These are phyloP conservation scores for Boletus rufocinnamomeus DNA, from an alignment of 768 basidiomycete species.

Conservation along the genomic window DNA sequence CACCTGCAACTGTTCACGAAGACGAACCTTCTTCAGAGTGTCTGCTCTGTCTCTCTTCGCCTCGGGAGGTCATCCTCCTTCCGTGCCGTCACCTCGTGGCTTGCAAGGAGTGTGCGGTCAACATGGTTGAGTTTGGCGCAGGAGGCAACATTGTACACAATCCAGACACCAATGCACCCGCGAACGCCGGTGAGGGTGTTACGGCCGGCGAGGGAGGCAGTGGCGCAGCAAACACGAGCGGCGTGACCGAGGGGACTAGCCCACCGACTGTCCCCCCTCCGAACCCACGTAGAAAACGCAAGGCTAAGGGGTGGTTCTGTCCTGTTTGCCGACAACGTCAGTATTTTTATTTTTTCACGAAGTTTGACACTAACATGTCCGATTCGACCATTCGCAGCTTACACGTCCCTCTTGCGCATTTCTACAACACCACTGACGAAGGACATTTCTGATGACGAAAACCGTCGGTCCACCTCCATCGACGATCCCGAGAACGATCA, in stretches of 20 bases:
- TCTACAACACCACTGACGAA: constrained; percentile 64
- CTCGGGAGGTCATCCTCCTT: constrained; percentile 88
- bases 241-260: constrained; percentile 29
- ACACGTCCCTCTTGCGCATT: constrained; percentile 84
- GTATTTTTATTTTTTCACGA: constrained; percentile 32
- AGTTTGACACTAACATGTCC: not conserved
- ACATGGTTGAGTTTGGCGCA: constrained; percentile 97
- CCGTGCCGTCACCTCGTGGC: constrained; percentile 95
- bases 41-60: constrained; percentile 84
- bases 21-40: constrained; percentile 86
- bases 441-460: constrained; percentile 37
- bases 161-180: constrained; percentile 39
- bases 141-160: constrained; percentile 80
- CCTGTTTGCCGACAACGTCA: constrained; percentile 93
- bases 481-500: constrained; percentile 26
- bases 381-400: constrained; percentile 49
- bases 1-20: constrained; percentile 41
- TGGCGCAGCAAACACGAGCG: constrained; percentile 15
- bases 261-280: constrained; percentile 32
- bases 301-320: constrained; percentile 97
- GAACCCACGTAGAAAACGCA: constrained; percentile 74
- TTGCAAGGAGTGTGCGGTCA: constrained; percentile 92
- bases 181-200: constrained; percentile 25
- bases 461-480: constrained; percentile 27
- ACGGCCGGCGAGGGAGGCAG: constrained; percentile 29